Conservation (phyloP, 805 yeast species). For the Zygotorulaspora sp. region DNA sequence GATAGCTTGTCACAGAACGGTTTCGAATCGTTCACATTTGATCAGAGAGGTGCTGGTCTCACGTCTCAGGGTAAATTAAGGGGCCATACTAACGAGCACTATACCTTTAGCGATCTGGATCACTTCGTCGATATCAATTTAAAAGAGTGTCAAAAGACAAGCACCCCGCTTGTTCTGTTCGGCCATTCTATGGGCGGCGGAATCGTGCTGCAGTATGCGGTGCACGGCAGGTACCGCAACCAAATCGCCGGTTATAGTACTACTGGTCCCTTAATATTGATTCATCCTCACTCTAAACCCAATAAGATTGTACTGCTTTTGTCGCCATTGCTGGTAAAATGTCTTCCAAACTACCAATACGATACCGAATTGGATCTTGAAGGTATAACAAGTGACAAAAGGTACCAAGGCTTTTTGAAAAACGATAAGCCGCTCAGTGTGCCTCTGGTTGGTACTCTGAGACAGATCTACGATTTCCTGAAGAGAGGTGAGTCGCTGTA, state of each 20-base stretch:
- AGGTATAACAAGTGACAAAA: constrained; percentile 48
- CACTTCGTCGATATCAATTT: constrained; percentile 38
- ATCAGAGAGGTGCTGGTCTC: constrained; percentile 72
- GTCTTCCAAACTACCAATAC: constrained; percentile 47
- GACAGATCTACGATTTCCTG: constrained; percentile 56
- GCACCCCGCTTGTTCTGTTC: constrained; percentile 42
- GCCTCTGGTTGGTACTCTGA: constrained; percentile 51
- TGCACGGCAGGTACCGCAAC: constrained; percentile 47
- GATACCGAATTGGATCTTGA: constrained; percentile 53
- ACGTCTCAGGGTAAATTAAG: constrained; percentile 50
- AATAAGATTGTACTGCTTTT: constrained; percentile 39
- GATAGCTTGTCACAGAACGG: constrained; percentile 52
- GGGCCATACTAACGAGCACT: constrained; percentile 55
- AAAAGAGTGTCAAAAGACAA: constrained; percentile 19
- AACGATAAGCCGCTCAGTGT: constrained; percentile 39
- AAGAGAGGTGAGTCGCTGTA: constrained; percentile 53
- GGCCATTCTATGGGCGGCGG: constrained; percentile 89
- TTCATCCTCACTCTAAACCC: constrained; percentile 61
- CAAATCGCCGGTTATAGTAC: constrained; percentile 45
- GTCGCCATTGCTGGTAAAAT: constrained; percentile 40
- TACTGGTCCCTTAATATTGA: constrained; percentile 55
- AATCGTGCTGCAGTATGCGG: constrained; percentile 56
- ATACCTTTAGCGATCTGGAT: constrained; percentile 56
- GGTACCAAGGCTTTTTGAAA: constrained; percentile 44
- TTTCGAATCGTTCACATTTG: constrained; percentile 62